Percentiles rank a stretch among this genome's conserved stretches.
These are phyloP conservation scores for Aspergillus vadensis DNA, from an alignment of 2,329 filamentous ascomycete species.

Conservation along the genomic window DNA sequence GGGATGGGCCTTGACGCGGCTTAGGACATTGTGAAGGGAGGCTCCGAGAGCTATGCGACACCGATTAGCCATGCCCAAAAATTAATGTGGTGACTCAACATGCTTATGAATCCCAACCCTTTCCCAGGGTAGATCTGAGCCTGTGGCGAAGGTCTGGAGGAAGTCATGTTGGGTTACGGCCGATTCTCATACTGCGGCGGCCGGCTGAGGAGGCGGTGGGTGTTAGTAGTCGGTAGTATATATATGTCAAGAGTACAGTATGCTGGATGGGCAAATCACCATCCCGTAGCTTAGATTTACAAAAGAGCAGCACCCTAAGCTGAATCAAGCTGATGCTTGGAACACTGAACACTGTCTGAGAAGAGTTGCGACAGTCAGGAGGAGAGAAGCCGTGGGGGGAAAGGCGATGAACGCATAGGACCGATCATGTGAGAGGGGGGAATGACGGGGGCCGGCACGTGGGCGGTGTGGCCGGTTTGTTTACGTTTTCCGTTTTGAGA, in stretches of 20 bases:
- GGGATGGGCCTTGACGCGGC: slow-evolving; percentile 83
- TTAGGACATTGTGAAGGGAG: slow-evolving; percentile 86
- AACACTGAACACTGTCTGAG: background rate
- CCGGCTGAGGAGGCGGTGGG: slow-evolving; percentile 12
- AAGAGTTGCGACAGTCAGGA: background rate
- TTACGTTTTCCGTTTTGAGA: slow-evolving; percentile 34
- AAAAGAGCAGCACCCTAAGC: background rate
- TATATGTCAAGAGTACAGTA: background rate
- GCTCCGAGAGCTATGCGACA: slow-evolving; percentile 72
- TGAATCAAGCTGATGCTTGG: background rate
- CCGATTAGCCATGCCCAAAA: slow-evolving; percentile 27
- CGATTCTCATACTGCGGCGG: slow-evolving; percentile 18
- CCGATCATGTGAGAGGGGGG: slow-evolving; percentile 30
- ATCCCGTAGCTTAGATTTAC: background rate
- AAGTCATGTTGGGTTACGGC: slow-evolving; percentile 35
- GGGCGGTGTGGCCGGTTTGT: slow-evolving; percentile 27
- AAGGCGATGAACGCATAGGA: slow-evolving; percentile 19
- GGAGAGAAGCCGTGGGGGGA: background rate
- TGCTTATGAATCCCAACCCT: slow-evolving; percentile 64
- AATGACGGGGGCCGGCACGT: slow-evolving; percentile 25
- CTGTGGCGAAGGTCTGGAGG: slow-evolving; percentile 34
- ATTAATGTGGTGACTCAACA: slow-evolving; percentile 22
- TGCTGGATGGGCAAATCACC: background rate
- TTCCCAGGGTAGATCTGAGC: slow-evolving; percentile 68
- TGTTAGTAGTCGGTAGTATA: slow-evolving; percentile 1